phyloP scores from a whole-genome alignment of 768 basidiomycete genomes.

The Mycena galericulata region DNA sequence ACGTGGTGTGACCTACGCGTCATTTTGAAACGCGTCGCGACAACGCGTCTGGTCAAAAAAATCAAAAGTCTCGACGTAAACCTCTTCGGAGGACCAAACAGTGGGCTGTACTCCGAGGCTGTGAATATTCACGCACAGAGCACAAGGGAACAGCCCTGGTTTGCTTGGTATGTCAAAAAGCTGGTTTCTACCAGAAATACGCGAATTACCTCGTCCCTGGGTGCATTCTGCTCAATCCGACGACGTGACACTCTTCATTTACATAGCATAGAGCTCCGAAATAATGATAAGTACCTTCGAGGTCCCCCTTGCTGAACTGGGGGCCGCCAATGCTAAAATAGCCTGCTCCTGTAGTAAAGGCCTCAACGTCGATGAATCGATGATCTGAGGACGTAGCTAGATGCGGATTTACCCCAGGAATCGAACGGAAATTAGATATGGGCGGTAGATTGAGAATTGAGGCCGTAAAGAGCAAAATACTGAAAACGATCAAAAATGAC shows the following conservation, averaged over 20 bases:
- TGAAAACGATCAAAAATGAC: background rate
- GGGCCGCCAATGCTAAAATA: background rate
- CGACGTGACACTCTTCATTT: background rate
- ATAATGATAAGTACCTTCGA: background rate
- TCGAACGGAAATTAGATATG: background rate
- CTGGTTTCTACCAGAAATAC: background rate
- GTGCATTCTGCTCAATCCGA: background rate
- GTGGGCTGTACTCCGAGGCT: slow-evolving; percentile 3
- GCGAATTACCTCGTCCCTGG: background rate
- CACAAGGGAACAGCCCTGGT: slow-evolving; percentile 1
- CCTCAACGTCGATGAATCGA: background rate
- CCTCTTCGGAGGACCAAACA: background rate
- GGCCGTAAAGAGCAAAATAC: background rate
- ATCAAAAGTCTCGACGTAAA: slow-evolving; percentile 2
- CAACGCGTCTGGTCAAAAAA: background rate
- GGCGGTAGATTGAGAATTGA: background rate
- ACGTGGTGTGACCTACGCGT: slow-evolving; percentile 4
- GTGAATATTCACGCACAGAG: slow-evolving; percentile 2
- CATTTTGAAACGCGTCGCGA: slow-evolving; percentile 4
- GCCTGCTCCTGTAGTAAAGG: background rate
- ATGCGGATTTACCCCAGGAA: background rate
- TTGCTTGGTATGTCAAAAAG: background rate
- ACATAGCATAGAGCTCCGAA: background rate
- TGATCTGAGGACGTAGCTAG: background rate
- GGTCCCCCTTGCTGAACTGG: background rate